Conservation (phyloP, 176 grass and related monocot species). For the Leersia perrieri region DNA sequence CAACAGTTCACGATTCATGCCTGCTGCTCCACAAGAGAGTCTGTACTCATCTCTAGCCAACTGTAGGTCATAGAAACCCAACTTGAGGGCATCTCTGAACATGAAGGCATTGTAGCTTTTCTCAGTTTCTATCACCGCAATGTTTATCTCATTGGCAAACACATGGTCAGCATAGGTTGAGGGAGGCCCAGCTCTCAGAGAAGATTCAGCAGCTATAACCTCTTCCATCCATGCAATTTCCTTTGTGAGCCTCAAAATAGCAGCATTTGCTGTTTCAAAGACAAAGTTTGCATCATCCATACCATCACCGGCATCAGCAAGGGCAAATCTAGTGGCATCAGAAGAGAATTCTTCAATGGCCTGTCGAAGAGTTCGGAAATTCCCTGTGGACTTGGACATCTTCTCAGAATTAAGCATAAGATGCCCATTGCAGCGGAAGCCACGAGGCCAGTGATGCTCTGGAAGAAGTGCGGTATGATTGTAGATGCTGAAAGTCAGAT, state of each 20-base stretch:
- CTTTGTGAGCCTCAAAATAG: constrained; percentile 76
- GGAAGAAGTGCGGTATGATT: constrained; percentile 68
- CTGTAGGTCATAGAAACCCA: constrained; percentile 82
- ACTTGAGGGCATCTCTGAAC: constrained; percentile 79
- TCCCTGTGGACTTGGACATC: constrained; percentile 88
- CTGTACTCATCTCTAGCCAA: constrained; percentile 76
- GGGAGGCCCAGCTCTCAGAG: constrained; percentile 45
- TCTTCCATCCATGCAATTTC: constrained; percentile 93
- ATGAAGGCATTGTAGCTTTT: constrained; percentile 71
- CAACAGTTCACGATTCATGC: constrained; percentile 67
- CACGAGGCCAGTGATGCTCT: constrained; percentile 68
- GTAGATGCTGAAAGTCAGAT: constrained; percentile 81
- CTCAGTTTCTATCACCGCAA: constrained; percentile 64
- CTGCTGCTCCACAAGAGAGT: constrained; percentile 58
- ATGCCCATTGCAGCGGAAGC: constrained; percentile 81
- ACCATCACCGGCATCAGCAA: constrained; percentile 86
- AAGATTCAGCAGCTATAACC: constrained; percentile 51
- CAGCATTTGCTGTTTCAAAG: constrained; percentile 78
- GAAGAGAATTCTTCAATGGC: constrained; percentile 67
- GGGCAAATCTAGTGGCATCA: constrained; percentile 78
- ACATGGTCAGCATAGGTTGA: constrained; percentile 63
- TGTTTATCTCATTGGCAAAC: constrained; percentile 78
- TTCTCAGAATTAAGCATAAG: constrained; percentile 91
- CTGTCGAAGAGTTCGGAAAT: constrained; percentile 66
- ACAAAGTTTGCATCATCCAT: constrained; percentile 96